A percentile compares a stretch with the other conserved stretches of the same genome.
These are phyloP conservation scores for Lasiodiplodia theobromae DNA, from an alignment of 2,329 filamentous ascomycete species.

Conservation along the genomic window DNA sequence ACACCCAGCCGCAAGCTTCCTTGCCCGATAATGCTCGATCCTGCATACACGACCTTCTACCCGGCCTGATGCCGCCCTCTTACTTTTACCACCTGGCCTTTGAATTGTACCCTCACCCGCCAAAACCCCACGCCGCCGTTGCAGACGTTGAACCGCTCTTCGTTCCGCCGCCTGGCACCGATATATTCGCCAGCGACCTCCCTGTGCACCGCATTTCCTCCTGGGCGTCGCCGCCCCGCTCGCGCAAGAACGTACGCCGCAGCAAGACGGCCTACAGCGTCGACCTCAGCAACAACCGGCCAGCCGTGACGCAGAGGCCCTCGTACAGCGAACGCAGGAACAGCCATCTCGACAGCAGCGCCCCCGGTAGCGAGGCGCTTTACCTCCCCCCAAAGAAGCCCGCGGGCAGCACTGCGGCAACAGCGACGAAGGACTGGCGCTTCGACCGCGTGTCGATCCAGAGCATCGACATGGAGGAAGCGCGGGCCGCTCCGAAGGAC, in stretches of 20 bases:
- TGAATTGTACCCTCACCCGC: slow-evolving; percentile 60
- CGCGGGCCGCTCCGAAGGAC: slow-evolving; percentile 39
- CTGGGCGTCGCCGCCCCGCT: slow-evolving; percentile 42
- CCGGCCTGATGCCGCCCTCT: slow-evolving; percentile 51
- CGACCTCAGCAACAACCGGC: slow-evolving; percentile 33
- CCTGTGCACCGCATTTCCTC: slow-evolving; percentile 51
- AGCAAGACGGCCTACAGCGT: slow-evolving; percentile 39
- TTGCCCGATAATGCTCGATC: background rate
- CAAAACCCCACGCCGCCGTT: slow-evolving; percentile 23
- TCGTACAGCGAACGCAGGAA: slow-evolving; percentile 46
- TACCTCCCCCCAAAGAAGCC: background rate
- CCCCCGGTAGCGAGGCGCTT: background rate
- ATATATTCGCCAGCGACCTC: slow-evolving; percentile 55
- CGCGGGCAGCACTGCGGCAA: background rate
- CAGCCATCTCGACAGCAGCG: slow-evolving; percentile 36
- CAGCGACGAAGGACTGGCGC: slow-evolving; percentile 71
- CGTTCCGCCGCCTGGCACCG: slow-evolving; percentile 48
- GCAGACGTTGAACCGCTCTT: slow-evolving; percentile 37
- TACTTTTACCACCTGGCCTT: slow-evolving; percentile 70
- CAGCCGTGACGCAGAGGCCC: slow-evolving; percentile 32
- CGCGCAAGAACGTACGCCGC: slow-evolving; percentile 32
- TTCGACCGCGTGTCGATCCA: slow-evolving; percentile 81
- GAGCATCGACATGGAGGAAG: slow-evolving; percentile 74
- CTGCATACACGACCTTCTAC: background rate
- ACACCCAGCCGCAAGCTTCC: background rate